A percentile compares a stretch with the other conserved stretches of the same genome.
Conservation (phyloP, 2,329 filamentous ascomycete species). For the Metarhizium brunneum region DNA sequence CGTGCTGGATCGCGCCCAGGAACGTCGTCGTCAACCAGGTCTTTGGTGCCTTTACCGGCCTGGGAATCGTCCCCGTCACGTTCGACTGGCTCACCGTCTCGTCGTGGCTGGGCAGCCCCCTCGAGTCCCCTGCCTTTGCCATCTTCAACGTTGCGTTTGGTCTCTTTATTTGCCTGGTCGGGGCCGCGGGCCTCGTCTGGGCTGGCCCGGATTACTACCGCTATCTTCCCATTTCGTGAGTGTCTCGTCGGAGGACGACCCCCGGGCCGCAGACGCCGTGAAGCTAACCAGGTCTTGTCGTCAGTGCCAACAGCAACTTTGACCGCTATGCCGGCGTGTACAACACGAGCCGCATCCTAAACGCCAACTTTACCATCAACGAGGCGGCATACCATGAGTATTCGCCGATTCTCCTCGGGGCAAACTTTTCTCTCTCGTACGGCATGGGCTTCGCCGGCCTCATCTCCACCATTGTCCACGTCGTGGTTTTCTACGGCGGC, state of each 20-base stretch:
- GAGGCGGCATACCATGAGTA: constrained; percentile 47
- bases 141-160: constrained; percentile 49
- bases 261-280: background rate
- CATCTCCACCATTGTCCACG: constrained; percentile 43
- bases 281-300: background rate
- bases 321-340: constrained; percentile 50
- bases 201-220: constrained; percentile 39
- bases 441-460: constrained; percentile 49
- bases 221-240: constrained; percentile 40
- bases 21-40: constrained; percentile 55
- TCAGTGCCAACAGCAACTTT: constrained; percentile 41
- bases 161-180: constrained; percentile 37
- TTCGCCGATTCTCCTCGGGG: constrained; percentile 44
- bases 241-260: background rate
- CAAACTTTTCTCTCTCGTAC: constrained; percentile 46
- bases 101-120: constrained; percentile 45
- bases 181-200: constrained; percentile 46
- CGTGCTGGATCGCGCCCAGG: constrained; percentile 53
- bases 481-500: constrained; percentile 40
- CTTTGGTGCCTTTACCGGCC: constrained; percentile 51
- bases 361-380: constrained; percentile 41
- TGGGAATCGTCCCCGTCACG: constrained; percentile 54
- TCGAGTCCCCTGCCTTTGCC: constrained; percentile 51
- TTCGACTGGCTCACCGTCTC: constrained; percentile 58
- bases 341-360: constrained; percentile 46